Conservation (phyloP, 2,329 filamentous ascomycete species). For the Fusarium sp. region DNA sequence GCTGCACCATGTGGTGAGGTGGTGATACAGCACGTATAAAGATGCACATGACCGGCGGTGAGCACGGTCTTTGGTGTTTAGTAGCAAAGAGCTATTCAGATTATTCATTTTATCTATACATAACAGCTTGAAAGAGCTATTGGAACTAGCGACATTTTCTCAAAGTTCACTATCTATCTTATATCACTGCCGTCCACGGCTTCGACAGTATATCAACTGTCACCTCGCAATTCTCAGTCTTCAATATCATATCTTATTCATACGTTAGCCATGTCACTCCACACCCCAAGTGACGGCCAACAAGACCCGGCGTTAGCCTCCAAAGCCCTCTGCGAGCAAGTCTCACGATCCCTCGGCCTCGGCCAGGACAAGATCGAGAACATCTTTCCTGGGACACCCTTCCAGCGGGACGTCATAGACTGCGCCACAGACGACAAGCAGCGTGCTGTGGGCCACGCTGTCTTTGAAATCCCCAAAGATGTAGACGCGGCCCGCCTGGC, state of each 20-base stretch:
- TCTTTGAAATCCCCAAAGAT: background rate
- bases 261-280: background rate
- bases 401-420: constrained; percentile 16
- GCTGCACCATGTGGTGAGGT: too few species aligned
- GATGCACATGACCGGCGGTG: background rate
- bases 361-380: constrained; percentile 6
- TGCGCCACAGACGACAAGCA: background rate
- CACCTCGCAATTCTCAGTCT: background rate
- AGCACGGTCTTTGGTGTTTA: background rate
- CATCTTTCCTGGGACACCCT: constrained; percentile 4
- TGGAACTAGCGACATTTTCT: too few species aligned
- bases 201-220: background rate
- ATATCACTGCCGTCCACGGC: too few species aligned
- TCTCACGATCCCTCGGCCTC: background rate
- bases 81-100: background rate
- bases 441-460: background rate
- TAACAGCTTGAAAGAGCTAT: too few species aligned
- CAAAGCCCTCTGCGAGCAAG: background rate
- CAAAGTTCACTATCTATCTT: too few species aligned
- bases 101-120: background rate
- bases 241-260: background rate
- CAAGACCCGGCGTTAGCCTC: background rate
- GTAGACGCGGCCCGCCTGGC: constrained; percentile 1
- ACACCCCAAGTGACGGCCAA: background rate
- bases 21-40: background rate